Evolutionary conservation across 2,329 filamentous ascomycete species (phyloP).

Genomic region (Penicillium corylophilum): DNA sequence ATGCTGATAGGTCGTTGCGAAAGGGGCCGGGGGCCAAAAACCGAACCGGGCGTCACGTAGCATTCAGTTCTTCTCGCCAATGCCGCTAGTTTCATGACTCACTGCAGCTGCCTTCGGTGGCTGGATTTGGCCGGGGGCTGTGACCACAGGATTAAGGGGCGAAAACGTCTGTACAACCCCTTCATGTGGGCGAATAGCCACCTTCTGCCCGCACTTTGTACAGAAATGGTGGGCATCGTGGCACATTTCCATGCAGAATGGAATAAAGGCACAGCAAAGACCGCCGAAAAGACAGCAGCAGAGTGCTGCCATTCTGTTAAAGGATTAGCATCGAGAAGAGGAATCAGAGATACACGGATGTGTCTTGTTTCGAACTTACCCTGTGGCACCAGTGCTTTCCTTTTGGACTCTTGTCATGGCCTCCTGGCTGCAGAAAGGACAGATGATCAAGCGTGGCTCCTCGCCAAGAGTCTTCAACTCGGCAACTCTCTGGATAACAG

Average conservation of each 20-base stretch:
- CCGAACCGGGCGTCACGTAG: not conserved
- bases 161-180: slow-evolving; percentile 4
- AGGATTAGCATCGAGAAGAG: not conserved
- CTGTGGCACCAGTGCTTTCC: slow-evolving; percentile 12
- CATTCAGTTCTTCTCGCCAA: not conserved
- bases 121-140: slow-evolving; percentile 5
- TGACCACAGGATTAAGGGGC: slow-evolving; percentile 5
- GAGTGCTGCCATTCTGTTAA: slow-evolving; percentile 10
- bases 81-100: slow-evolving; percentile 5
- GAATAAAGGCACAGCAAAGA: slow-evolving; percentile 14
- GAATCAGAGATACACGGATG: too few species aligned
- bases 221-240: slow-evolving; percentile 18
- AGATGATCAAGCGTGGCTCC: slow-evolving; percentile 8
- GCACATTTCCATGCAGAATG: slow-evolving; percentile 18
- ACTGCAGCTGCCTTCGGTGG: slow-evolving; percentile 7
- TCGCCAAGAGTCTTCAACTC: slow-evolving; percentile 7
- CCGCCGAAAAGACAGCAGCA: slow-evolving; percentile 17
- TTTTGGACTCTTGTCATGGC: slow-evolving; percentile 11
- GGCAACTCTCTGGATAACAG: not conserved
- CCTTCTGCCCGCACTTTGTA: slow-evolving; percentile 6
- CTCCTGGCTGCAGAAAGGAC: slow-evolving; percentile 15
- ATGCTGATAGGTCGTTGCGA: too few species aligned
- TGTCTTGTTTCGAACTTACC: slow-evolving; percentile 5
- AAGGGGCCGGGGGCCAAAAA: not conserved
- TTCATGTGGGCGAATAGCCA: slow-evolving; percentile 7